Conservation (phyloP, 106 monocot genomes). For the Dendrobium nobile region DNA sequence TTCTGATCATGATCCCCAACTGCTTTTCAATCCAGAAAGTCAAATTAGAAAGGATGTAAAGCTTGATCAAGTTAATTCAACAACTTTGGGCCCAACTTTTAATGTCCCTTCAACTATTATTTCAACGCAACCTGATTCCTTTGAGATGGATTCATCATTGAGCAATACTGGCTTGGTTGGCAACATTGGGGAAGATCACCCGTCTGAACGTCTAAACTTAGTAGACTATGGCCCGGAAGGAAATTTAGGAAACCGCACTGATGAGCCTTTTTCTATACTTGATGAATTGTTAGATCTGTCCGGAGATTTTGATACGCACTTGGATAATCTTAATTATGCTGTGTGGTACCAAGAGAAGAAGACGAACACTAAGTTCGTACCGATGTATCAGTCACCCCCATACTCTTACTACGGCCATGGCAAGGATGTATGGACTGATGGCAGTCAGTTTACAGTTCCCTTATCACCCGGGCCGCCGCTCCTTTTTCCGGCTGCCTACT, state of each 20-base stretch:
- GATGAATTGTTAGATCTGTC: conserved; percentile 31
- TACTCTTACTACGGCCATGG: conserved; percentile 19
- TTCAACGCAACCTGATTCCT: not conserved
- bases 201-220: too few species aligned
- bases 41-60: not conserved
- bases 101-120: not conserved
- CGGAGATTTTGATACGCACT: conserved; percentile 32
- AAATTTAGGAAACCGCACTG: not conserved
- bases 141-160: conserved; percentile 14
- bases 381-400: conserved; percentile 13
- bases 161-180: conserved; percentile 2
- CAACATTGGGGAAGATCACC: not conserved
- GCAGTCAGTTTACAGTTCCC: conserved; percentile 19
- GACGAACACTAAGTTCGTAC: not conserved
- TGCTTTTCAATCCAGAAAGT: conserved; percentile 13
- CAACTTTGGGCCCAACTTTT: not conserved
- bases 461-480: conserved; percentile 16
- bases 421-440: conserved; percentile 23
- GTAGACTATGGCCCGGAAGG: too few species aligned
- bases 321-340: conserved; percentile 44
- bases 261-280: not conserved
- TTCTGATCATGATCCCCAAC: conserved; percentile 13
- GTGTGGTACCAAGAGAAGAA: conserved; percentile 25
- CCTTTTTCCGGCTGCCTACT: conserved; percentile 27
- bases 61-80: not conserved